Conservation (phyloP, 495 filamentous ascomycete species). For the Pyrenula massariospora region DNA sequence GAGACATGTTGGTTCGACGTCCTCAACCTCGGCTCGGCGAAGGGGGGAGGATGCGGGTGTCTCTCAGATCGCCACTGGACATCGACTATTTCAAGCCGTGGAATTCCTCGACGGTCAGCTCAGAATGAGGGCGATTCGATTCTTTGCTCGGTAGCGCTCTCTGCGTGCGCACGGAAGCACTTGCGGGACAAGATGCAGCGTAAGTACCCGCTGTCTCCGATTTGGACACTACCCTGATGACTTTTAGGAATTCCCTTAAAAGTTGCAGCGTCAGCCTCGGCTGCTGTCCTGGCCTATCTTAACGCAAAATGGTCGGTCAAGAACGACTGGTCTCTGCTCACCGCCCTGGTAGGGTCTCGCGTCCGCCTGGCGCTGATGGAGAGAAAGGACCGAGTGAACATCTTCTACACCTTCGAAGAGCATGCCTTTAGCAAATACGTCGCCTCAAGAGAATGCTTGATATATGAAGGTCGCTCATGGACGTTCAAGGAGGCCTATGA, state of each 20-base stretch:
- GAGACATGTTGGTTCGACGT: too few species aligned
- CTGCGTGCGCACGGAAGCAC: neutral
- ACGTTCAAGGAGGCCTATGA: conserved; percentile 76
- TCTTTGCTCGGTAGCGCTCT: neutral
- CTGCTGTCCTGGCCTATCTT: conserved; percentile 64
- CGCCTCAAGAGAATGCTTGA: conserved; percentile 49
- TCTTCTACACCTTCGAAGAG: conserved; percentile 72
- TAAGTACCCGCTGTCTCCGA: neutral
- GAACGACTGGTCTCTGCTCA: conserved; percentile 52
- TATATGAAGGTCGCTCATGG: conserved; percentile 65
- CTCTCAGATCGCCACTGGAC: neutral
- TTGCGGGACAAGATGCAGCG: neutral
- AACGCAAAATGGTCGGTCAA: conserved; percentile 60
- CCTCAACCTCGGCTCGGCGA: neutral
- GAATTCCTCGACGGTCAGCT: neutral
- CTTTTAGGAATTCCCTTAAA: conserved; percentile 20
- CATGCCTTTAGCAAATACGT: conserved; percentile 46
- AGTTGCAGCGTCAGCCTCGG: conserved; percentile 51
- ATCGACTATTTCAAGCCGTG: neutral
- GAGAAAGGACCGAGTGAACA: conserved; percentile 49
- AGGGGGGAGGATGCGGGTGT: neutral
- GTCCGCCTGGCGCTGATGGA: conserved; percentile 30
- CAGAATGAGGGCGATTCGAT: neutral
- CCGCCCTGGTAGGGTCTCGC: conserved; percentile 27
- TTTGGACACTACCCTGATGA: neutral